These are phyloP conservation scores for Trichoderma semiorbis DNA, from an alignment of 2,329 filamentous ascomycete species.

Conservation along the genomic window DNA sequence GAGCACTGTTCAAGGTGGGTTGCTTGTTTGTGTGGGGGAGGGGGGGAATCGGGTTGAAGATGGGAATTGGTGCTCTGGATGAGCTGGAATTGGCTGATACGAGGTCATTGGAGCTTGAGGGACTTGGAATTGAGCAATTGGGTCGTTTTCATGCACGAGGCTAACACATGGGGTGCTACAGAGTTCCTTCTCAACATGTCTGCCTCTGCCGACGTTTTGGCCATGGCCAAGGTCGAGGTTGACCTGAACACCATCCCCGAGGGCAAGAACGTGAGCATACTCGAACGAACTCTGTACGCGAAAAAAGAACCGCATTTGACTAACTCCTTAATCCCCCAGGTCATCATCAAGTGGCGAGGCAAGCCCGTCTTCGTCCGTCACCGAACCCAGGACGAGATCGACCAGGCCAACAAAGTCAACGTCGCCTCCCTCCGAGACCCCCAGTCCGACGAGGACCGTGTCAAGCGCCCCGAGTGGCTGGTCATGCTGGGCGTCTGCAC, in stretches of 20 bases:
- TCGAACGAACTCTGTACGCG: background rate
- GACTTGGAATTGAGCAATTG: constrained; percentile 25
- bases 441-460: constrained; percentile 84
- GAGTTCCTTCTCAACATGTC: constrained; percentile 99
- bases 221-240: constrained; percentile 99
- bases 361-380: constrained; percentile 99
- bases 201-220: constrained; percentile 94
- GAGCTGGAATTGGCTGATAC: background rate
- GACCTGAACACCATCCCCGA: constrained; percentile 89
- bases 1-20: constrained; percentile 94
- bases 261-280: constrained; percentile 88
- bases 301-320: background rate
- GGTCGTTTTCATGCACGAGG: constrained; percentile 25
- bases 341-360: constrained; percentile 99
- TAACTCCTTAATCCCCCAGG: constrained; percentile 44
- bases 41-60: background rate
- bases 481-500: constrained; percentile 99
- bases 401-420: constrained; percentile 87
- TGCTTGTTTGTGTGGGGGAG: background rate
- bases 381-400: constrained; percentile 89
- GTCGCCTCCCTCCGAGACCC: constrained; percentile 84
- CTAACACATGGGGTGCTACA: constrained; percentile 42
- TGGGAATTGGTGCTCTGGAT: background rate
- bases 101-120: background rate
- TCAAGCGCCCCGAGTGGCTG: constrained; percentile 98